Evolutionary conservation across 768 basidiomycete genomes (phyloP), one percentile per base, ranked within the genome.

Genomic region (Cystobasidium tubakii): DNA sequence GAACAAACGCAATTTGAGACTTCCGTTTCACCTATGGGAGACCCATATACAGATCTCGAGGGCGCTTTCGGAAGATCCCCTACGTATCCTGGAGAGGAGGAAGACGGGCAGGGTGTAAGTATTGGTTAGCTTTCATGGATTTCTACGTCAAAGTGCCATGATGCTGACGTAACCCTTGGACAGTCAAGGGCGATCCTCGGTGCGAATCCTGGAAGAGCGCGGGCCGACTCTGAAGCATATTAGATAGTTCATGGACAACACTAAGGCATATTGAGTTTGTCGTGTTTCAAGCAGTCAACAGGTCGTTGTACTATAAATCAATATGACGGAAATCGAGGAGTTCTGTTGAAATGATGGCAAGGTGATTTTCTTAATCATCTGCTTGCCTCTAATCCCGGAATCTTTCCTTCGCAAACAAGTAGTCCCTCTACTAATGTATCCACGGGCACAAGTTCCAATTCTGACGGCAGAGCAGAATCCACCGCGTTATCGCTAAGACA

Each of bases 31-130:
- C 57, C 57, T 17, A 67, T 15, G 3, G 46, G 46, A 9, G 66
- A 67, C 29, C 66, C 66, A 17, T 67, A 67, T 23, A 44, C 44
- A 10, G 66, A 67, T 29, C 50, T 67, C 7, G 66, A 67, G 27
- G 50, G 44, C 29, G 66, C 46, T n/a, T 54, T 67, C 31, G 66
- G 39, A 17, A 34, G 50, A 31, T 34, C 39, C 4, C 57, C 57
- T 34, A 60, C 29, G 44, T 46, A 53, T 29, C 44, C 46, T 4
- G 66, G 46, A 13, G 66, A 67, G 9, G 66, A 67, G 19, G 66
- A 67, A 9, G 63, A 65, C 12, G 21, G 66, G 2, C 42, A 67
- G 31, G 66, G 66, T 21, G 66, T 67, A 33, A 67, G 66, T 67
- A 39, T 4, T 23, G 15, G n/a, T n/a, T n/a, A n/a, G n/a, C n/a